Evolutionary conservation across 2,329 filamentous ascomycete species (phyloP).

Genomic region (Stagonosporopsis tanaceti): DNA sequence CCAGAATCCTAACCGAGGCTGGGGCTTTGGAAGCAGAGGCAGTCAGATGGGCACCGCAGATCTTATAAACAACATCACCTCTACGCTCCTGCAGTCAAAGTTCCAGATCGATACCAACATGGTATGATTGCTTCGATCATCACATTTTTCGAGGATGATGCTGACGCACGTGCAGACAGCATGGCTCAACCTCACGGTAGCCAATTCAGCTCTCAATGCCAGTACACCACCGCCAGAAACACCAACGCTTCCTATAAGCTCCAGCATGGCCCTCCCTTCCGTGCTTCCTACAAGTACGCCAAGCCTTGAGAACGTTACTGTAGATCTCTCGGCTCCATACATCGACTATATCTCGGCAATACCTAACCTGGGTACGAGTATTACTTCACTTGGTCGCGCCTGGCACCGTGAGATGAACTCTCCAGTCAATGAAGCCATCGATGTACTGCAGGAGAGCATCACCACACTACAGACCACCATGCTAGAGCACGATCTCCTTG

Average conservation of each 20-base stretch:
- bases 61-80: slow-evolving; percentile 45
- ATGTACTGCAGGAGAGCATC: slow-evolving; percentile 40
- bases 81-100: slow-evolving; percentile 39
- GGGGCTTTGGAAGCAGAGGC: slow-evolving; percentile 28
- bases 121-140: slow-evolving; percentile 20
- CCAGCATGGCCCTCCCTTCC: slow-evolving; percentile 23
- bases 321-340: slow-evolving; percentile 35
- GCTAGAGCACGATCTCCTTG: slow-evolving; percentile 36
- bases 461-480: slow-evolving; percentile 41
- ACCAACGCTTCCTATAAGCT: slow-evolving; percentile 29
- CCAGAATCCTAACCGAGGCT: slow-evolving; percentile 40
- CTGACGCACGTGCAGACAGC: slow-evolving; percentile 24
- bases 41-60: slow-evolving; percentile 42
- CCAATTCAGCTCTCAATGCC: slow-evolving; percentile 10
- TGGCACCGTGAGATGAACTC: slow-evolving; percentile 50
- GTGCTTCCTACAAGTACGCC: slow-evolving; percentile 21
- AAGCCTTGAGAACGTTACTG: slow-evolving; percentile 26
- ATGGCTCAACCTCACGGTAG: slow-evolving; percentile 27
- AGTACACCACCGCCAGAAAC: slow-evolving; percentile 18
- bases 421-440: slow-evolving; percentile 44
- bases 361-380: slow-evolving; percentile 37
- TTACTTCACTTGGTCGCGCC: slow-evolving; percentile 42
- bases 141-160: too few species aligned
- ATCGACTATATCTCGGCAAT: slow-evolving; percentile 42
- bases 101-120: slow-evolving; percentile 43